Percentiles rank a stretch among this genome's conserved stretches.
Conservation (phyloP, 2,329 filamentous ascomycete species). For the Hypoxylon sp. region DNA sequence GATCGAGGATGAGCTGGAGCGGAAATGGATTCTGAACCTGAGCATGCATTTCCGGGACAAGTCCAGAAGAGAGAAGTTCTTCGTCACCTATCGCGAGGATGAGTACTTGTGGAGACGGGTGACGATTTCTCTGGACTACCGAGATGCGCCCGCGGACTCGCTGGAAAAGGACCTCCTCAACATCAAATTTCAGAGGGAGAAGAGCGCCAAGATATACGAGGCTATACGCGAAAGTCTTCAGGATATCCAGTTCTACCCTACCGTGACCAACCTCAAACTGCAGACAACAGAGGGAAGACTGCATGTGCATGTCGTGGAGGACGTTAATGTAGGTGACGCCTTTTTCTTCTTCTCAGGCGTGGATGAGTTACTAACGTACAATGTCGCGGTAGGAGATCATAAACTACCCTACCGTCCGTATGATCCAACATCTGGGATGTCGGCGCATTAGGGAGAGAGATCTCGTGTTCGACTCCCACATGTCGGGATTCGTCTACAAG, state of each 20-base stretch:
- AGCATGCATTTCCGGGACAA: constrained; percentile 98
- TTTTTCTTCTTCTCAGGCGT: background rate
- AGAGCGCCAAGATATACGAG: constrained; percentile 92
- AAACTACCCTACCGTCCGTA: constrained; percentile 76
- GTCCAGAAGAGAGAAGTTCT: constrained; percentile 95
- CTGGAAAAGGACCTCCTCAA: constrained; percentile 83
- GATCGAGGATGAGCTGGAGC: constrained; percentile 83
- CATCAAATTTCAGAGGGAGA: constrained; percentile 86
- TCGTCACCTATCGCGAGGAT: constrained; percentile 88
- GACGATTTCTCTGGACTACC: constrained; percentile 93
- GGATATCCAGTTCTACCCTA: constrained; percentile 96
- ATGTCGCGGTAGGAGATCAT: constrained; percentile 75
- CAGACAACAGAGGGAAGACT: constrained; percentile 87
- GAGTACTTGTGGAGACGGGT: constrained; percentile 84
- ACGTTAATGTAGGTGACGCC: constrained; percentile 71
- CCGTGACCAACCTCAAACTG: constrained; percentile 93
- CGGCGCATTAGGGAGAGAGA: constrained; percentile 74
- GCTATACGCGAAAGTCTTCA: constrained; percentile 88
- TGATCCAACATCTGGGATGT: constrained; percentile 77
- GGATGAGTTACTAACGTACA: constrained; percentile 9
- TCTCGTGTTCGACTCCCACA: constrained; percentile 85
- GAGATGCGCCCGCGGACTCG: constrained; percentile 78
- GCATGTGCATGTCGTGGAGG: constrained; percentile 97
- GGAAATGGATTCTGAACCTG: constrained; percentile 92
- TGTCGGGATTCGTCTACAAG: constrained; percentile 98